Conservation (phyloP, 2,329 filamentous ascomycete genomes). For the Fusarium equiseti region DNA sequence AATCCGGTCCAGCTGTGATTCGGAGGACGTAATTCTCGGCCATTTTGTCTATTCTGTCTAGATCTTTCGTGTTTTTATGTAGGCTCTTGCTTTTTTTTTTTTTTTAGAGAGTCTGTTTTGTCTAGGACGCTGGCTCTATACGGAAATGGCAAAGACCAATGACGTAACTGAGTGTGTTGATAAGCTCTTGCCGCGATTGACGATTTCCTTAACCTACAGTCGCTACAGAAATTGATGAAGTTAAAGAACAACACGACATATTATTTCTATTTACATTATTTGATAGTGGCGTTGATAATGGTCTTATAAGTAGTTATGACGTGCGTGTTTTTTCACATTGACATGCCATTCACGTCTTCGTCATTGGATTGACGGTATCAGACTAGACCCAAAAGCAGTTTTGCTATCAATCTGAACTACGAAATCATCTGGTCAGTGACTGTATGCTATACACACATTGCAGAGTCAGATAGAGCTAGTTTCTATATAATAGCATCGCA, state of each 20-base stretch:
- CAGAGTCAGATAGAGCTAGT: no score
- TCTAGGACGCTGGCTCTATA: constrained; percentile 5
- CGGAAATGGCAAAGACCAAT: constrained; percentile 7
- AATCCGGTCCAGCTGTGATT: constrained; percentile 83
- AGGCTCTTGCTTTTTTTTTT: background rate
- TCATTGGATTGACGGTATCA: constrained; percentile 23
- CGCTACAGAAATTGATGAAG: background rate
- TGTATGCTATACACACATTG: background rate
- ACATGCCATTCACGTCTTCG: constrained; percentile 2
- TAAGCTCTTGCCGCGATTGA: background rate
- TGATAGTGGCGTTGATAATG: constrained; percentile 19
- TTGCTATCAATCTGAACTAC: background rate
- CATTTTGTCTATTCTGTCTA: constrained; percentile 54
- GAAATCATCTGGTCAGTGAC: background rate
- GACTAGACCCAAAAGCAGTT: constrained; percentile 17
- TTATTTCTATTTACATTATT: background rate
- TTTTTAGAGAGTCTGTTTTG: background rate
- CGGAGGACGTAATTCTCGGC: constrained; percentile 81
- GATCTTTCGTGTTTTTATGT: background rate
- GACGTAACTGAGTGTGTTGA: constrained; percentile 23
- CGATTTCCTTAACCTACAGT: background rate
- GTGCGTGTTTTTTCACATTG: constrained; percentile 36
- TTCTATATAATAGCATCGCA: background rate
- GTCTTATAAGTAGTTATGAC: constrained; percentile 35
- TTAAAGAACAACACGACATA: background rate